Percentiles rank a stretch among this genome's conserved stretches.
phyloP scores from a whole-genome alignment of 2,329 filamentous ascomycete species.

The Microsporum canis region DNA sequence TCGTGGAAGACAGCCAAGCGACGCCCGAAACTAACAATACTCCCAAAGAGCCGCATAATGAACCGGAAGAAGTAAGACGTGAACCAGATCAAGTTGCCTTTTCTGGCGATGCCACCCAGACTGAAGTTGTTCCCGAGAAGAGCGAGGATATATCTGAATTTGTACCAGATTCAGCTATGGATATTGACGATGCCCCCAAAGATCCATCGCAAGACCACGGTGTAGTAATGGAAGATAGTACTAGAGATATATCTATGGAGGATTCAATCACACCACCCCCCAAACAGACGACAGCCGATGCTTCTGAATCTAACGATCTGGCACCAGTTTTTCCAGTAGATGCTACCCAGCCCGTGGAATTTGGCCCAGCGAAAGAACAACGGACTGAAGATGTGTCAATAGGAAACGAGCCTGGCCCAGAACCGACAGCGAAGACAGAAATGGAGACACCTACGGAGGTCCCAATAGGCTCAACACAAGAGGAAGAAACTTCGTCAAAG shows the following conservation, averaged over 20 bases:
- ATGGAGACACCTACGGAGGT: neutral
- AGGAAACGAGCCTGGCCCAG: neutral
- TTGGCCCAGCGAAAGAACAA: neutral
- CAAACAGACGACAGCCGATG: too few species aligned
- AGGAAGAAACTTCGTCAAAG: neutral
- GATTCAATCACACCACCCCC: neutral
- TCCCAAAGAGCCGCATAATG: neutral
- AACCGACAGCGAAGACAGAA: neutral
- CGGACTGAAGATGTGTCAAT: neutral
- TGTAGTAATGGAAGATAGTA: neutral
- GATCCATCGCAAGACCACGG: neutral
- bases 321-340: neutral
- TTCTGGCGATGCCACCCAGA: too few species aligned
- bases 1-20: neutral
- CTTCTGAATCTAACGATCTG: neutral
- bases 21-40: neutral
- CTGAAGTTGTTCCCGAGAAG: neutral
- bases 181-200: neutral
- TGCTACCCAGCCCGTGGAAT: neutral
- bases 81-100: neutral
- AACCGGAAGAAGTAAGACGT: neutral
- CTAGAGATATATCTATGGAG: neutral
- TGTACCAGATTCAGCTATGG: neutral
- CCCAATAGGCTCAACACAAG: neutral
- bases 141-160: neutral